Base-by-base conservation (phyloP, 495 filamentous ascomycete species). In the Aspergillus avenaceus region DNA sequence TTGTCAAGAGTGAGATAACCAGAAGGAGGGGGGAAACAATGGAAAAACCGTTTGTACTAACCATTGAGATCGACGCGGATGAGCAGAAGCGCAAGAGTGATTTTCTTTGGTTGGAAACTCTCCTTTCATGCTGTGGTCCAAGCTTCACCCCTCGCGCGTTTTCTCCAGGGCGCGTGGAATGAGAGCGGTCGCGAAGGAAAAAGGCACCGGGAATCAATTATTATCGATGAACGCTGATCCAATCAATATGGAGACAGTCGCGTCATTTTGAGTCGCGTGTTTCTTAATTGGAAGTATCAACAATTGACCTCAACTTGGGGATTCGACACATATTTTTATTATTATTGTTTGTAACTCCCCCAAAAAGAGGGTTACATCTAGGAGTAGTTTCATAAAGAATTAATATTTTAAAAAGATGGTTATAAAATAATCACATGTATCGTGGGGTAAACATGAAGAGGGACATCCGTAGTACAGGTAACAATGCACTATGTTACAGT, bases 151-250 rank as follows among this genome's bases (percentile, higher is more conserved):
- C 26, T 47, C 47, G 49, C 41, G 46, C 34, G 16, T 38, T 47
- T n/a, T 56, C 44, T 36, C 36, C 38, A 53, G 47, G 49, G 53
- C 57, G 57, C 53, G 52, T 56, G 52, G 52, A 55, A 59, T 55
- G 52, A 50, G 56, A 44, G 56, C 48, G 45, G 56, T 52, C 56
- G 51, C 56, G 56, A 48, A 31, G 34, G 48, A 32, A 41, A 42
- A 34, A 51, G 47, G 46, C 49, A 31, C 49, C 31, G 18, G n/a
- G 42, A 45, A 43, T 45, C 14, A 28, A 25, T 29, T 27, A 25
- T 29, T 27, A 47, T 29, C 45, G 19, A 36, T 51, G 54, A 18
- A 21, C 51, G 53, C 54, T 55, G 51, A 41, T 46, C 56, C 50
- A 63, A 63, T 60, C 56, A 53, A 42, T 53, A 45, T 25, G 8